Evolutionary conservation across 73 alveolate species (phyloP).

Genomic region (Halteria grandinella): DNA sequence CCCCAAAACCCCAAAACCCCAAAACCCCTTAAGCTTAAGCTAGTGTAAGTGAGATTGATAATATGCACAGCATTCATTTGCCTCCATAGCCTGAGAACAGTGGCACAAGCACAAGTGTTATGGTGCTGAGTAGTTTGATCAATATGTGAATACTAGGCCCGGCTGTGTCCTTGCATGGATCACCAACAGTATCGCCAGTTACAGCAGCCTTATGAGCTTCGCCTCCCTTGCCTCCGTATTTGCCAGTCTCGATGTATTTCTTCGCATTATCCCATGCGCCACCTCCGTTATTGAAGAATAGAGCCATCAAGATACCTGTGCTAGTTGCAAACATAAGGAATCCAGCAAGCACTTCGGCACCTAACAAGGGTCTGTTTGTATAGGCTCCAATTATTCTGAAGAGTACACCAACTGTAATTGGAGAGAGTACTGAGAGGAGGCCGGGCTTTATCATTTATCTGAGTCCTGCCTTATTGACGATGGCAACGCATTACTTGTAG

Average conservation of each 20-base stretch:
- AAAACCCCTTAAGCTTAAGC: slow-evolving; percentile 38
- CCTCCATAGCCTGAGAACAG: slow-evolving; percentile 75
- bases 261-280: slow-evolving; percentile 97
- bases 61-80: too few relatives aligned
- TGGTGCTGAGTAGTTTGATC: slow-evolving; percentile 83
- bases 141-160: slow-evolving; percentile 93
- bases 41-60: too few relatives aligned
- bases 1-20: too few relatives aligned
- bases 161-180: slow-evolving; percentile 91
- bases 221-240: slow-evolving; percentile 89
- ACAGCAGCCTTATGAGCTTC: slow-evolving; percentile 95
- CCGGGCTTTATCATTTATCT: slow-evolving; percentile 87
- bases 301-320: slow-evolving; percentile 88
- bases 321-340: slow-evolving; percentile 93
- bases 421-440: slow-evolving; percentile 74
- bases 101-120: slow-evolving; percentile 90
- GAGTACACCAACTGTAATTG: slow-evolving; percentile 71
- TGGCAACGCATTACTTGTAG: slow-evolving; percentile 73
- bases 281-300: slow-evolving; percentile 92
- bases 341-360: slow-evolving; percentile 84
- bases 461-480: slow-evolving; percentile 84
- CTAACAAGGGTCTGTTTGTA: slow-evolving; percentile 60
- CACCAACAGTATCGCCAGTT: slow-evolving; percentile 97
- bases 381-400: slow-evolving; percentile 68
- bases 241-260: slow-evolving; percentile 91